Base-by-base conservation (phyloP, 768 basidiomycete species). In the Boletus speciosus region DNA sequence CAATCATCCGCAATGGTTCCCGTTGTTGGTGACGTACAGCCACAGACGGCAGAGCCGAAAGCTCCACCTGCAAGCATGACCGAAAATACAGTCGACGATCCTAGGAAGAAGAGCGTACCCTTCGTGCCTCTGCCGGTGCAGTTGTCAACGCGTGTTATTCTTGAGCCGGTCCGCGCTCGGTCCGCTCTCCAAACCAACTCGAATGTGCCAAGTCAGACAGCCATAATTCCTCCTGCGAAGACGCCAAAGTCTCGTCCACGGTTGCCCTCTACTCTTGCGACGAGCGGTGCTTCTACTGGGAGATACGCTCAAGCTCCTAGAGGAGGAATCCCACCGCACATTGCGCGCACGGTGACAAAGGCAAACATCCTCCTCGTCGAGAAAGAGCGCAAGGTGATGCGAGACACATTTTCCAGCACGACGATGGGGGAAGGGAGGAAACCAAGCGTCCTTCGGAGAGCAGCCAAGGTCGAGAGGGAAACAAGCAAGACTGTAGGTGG, bases 331-430 rank as follows among this genome's bases (percentile, higher is more conserved):
- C 70, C 68, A 39, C 70, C 70, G 0, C 58, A 64, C 25, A 52
- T 70, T 27, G 70, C 70, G 14, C 60, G 68, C n/a, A 60, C 63
- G 5, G 68, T 70, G 27, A 68, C 68, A 23, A 70, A 55, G 44
- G 64, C 62, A 2, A 62, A 64, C 38, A 56, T 62, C 29, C 53
- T 71, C 11, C 59, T 59, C 16, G 46, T 48, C 14, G 68, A 71
- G 39, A 52, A 59, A 32, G 70, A 66, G 46, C 54, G 62, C 39
- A 57, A 62, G 41, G 51, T 58, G 14, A 64, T 60, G 40, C 59
- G 51, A 37, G 56, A 63, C 34, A 43, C 54, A 12, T 58, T 52
- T 45, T 55, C 46, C 14, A 47, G 35, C 34, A 46, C 56, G 4
- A 27, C 43, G 4, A n/a, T 15, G 9, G 36, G 31, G 4, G 45